Conservation (phyloP, 371 early-diverging fungal species). For the Apophysomyces variabilis region DNA sequence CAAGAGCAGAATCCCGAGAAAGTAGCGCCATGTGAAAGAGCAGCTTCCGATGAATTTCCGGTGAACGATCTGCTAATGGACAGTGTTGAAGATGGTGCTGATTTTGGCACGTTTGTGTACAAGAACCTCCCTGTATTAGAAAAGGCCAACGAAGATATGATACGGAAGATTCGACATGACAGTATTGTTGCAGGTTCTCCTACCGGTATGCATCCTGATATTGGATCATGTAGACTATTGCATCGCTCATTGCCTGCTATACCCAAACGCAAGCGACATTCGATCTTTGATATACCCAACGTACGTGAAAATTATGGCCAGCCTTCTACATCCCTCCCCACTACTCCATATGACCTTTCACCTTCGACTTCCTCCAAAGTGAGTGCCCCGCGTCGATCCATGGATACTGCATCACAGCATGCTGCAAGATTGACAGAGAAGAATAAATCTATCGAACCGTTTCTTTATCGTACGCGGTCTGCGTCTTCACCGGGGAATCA, state of each 20-base stretch:
- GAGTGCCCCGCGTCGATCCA: neutral
- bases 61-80: constrained; percentile 1
- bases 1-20: constrained; percentile 48
- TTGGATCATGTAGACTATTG: neutral
- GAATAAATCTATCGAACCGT: neutral
- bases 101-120: constrained; percentile 93
- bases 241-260: constrained; percentile 22
- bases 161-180: constrained; percentile 65
- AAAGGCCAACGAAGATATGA: constrained; percentile 86
- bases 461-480: constrained; percentile 10
- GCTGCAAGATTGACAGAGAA: neutral
- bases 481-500: constrained; percentile 10
- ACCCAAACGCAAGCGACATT: constrained; percentile 15
- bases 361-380: constrained; percentile 10
- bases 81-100: constrained; percentile 45
- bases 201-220: constrained; percentile 13
- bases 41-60: neutral
- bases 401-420: constrained; percentile 11
- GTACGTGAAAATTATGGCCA: neutral
- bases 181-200: constrained; percentile 36
- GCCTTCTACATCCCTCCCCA: constrained; percentile 10
- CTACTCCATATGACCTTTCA: constrained; percentile 4
- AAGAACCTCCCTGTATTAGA: constrained; percentile 89
- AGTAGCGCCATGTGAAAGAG: constrained; percentile 14
- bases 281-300: constrained; percentile 16